These are phyloP conservation scores for Blastobotrys aristatus DNA, from an alignment of 1,139 yeast genomes.

Conservation along the genomic window DNA sequence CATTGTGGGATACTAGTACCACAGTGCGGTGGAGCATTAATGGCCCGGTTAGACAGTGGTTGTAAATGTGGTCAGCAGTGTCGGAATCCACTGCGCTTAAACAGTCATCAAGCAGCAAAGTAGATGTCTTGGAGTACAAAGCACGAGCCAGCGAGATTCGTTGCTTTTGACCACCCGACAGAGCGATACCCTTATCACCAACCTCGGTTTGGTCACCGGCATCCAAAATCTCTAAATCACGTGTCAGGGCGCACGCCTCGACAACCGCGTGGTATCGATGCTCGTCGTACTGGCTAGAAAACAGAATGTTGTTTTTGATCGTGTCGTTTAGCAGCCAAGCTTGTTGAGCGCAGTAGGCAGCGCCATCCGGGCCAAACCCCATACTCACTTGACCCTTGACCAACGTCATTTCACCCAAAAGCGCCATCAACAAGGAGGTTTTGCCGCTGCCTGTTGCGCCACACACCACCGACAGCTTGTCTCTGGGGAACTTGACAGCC, in stretches of 20 bases:
- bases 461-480: constrained; percentile 74
- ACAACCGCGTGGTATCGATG: constrained; percentile 72
- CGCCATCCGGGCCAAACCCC: constrained; percentile 59
- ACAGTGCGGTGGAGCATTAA: constrained; percentile 82
- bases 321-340: constrained; percentile 94
- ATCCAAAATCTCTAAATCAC: constrained; percentile 71
- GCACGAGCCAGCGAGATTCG: constrained; percentile 95
- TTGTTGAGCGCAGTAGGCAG: constrained; percentile 91
- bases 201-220: constrained; percentile 71
- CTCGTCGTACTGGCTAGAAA: constrained; percentile 67
- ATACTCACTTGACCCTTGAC: constrained; percentile 53
- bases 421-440: constrained; percentile 81
- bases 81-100: constrained; percentile 69
- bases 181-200: constrained; percentile 93
- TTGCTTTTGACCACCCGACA: constrained; percentile 97
- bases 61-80: constrained; percentile 82
- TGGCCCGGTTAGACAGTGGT: constrained; percentile 82
- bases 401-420: constrained; percentile 89
- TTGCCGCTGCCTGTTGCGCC: constrained; percentile 97
- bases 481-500: constrained; percentile 59
- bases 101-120: constrained; percentile 86
- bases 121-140: constrained; percentile 74
- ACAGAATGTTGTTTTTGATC: constrained; percentile 71
- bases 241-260: constrained; percentile 59
- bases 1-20: constrained; percentile 88